Conservation (phyloP, 2,329 filamentous ascomycete species). For the Scorias spongiosa region DNA sequence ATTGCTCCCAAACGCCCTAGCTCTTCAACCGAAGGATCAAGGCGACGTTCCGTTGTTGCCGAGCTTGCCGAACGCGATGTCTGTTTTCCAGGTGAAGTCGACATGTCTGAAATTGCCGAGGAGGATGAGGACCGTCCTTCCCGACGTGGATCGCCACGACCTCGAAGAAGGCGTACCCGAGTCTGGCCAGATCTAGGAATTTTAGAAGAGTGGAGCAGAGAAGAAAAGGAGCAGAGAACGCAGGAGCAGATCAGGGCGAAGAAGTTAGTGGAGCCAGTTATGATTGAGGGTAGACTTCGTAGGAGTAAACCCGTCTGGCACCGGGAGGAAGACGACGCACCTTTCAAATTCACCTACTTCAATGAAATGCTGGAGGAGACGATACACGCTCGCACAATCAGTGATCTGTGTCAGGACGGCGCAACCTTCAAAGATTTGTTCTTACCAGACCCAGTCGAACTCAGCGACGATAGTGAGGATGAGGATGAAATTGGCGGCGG, state of each 20-base stretch:
- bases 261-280: slow-evolving; percentile 83
- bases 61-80: slow-evolving; percentile 70
- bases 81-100: slow-evolving; percentile 64
- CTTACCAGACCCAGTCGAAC: slow-evolving; percentile 64
- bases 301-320: slow-evolving; percentile 71
- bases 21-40: slow-evolving; percentile 25
- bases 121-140: slow-evolving; percentile 40
- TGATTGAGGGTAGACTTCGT: slow-evolving; percentile 77
- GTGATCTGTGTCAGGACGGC: slow-evolving; percentile 76
- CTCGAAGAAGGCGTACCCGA: slow-evolving; percentile 44
- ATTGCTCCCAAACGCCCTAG: slow-evolving; percentile 15
- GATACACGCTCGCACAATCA: slow-evolving; percentile 90
- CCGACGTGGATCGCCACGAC: slow-evolving; percentile 7
- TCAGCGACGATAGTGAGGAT: slow-evolving; percentile 52
- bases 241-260: slow-evolving; percentile 67
- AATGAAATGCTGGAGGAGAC: slow-evolving; percentile 94
- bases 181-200: slow-evolving; percentile 78
- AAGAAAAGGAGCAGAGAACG: slow-evolving; percentile 77
- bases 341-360: slow-evolving; percentile 96
- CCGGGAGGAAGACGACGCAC: slow-evolving; percentile 71
- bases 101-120: slow-evolving; percentile 64
- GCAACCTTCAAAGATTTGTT: slow-evolving; percentile 78
- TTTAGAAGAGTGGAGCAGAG: slow-evolving; percentile 75
- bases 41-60: slow-evolving; percentile 37
- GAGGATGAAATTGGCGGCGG: slow-evolving; percentile 31